These are phyloP conservation scores for Apiospora saccharicola DNA, from an alignment of 2,329 filamentous ascomycete genomes.

Conservation along the genomic window DNA sequence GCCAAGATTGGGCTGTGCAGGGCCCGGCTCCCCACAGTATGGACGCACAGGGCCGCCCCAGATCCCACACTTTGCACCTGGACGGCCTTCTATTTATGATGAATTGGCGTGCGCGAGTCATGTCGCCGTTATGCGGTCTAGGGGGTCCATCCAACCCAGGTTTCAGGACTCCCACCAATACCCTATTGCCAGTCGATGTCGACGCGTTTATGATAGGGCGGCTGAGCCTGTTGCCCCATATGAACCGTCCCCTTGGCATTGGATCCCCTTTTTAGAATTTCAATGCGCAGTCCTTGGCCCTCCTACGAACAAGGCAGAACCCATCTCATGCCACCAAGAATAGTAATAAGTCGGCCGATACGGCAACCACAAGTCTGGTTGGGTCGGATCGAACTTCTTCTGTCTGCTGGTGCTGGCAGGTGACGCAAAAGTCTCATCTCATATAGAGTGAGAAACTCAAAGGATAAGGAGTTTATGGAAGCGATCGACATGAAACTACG, in stretches of 20 bases:
- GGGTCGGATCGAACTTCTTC: neutral
- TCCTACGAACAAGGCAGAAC: slow-evolving; percentile 1
- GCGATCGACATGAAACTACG: neutral
- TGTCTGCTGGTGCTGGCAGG: neutral
- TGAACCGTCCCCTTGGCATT: neutral
- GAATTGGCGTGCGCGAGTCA: slow-evolving; percentile 3
- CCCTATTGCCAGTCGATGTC: neutral
- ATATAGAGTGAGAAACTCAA: neutral
- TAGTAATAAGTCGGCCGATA: neutral
- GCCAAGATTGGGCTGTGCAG: neutral
- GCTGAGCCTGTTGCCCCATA: neutral
- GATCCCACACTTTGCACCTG: neutral
- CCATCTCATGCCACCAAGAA: neutral
- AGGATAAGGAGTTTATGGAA: neutral
- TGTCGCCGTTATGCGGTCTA: neutral
- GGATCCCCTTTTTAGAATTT: neutral
- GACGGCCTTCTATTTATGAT: neutral
- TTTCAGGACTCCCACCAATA: neutral
- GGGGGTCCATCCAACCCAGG: neutral
- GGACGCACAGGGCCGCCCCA: neutral
- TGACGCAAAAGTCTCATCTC: neutral
- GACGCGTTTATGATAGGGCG: neutral
- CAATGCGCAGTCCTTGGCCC: neutral
- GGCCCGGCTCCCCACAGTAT: neutral
- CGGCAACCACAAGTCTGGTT: neutral